Conservation (phyloP, 2,329 filamentous ascomycete genomes). For the Talaromyces piceae region DNA sequence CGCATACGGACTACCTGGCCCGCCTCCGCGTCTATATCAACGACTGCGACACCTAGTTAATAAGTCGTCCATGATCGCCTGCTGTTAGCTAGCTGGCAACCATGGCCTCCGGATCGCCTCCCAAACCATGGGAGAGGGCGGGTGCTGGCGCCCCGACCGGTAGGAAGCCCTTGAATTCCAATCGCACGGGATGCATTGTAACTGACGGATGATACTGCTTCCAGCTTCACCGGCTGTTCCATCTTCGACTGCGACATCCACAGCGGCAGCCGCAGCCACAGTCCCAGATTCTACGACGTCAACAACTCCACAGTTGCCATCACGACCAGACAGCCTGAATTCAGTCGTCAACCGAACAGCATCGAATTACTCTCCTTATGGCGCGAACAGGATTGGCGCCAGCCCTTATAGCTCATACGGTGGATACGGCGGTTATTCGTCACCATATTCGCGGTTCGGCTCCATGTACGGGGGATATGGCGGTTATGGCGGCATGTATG, state of each 20-base stretch:
- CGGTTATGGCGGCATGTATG: constrained; percentile 45
- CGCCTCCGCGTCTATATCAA: background rate
- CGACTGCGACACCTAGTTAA: background rate
- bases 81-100: constrained; percentile 14
- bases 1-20: too few species aligned
- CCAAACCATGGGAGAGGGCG: constrained; percentile 92
- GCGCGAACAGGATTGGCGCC: constrained; percentile 49
- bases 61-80: constrained; percentile 21
- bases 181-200: background rate
- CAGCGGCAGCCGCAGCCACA: constrained; percentile 38
- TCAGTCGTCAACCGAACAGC: constrained; percentile 82
- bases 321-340: constrained; percentile 69
- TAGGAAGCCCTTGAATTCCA: background rate
- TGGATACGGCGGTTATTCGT: constrained; percentile 45
- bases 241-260: constrained; percentile 33
- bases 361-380: constrained; percentile 65
- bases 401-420: constrained; percentile 44
- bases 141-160: constrained; percentile 39
- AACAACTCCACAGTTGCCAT: constrained; percentile 51
- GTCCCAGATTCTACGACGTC: constrained; percentile 36
- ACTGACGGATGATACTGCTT: background rate
- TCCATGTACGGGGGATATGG: constrained; percentile 44
- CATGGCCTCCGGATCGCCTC: constrained; percentile 67
- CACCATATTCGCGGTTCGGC: constrained; percentile 26
- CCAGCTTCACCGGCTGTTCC: constrained; percentile 14